These are phyloP conservation scores for Teunomyces gatunensis DNA, from an alignment of 805 yeast species.

Conservation along the genomic window DNA sequence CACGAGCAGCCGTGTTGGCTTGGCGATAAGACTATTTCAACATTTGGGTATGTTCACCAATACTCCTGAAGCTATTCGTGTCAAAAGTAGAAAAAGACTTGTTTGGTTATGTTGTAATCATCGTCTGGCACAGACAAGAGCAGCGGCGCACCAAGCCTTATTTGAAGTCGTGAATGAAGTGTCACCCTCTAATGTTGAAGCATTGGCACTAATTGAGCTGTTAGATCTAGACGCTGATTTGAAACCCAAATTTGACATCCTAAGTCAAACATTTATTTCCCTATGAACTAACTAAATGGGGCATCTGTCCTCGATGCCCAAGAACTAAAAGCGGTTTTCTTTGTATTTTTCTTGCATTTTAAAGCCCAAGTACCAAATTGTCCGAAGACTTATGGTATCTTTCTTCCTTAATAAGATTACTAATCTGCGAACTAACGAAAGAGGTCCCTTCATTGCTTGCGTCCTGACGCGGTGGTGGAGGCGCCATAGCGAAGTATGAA, in stretches of 20 bases:
- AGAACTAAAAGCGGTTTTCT: neutral
- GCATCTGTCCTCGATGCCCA: neutral
- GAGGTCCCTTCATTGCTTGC: slow-evolving; percentile 7
- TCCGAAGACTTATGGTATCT: slow-evolving; percentile 25
- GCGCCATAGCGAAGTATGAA: slow-evolving; percentile 7
- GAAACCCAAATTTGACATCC: neutral
- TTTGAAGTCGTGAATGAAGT: slow-evolving; percentile 34
- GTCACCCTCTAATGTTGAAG: slow-evolving; percentile 1
- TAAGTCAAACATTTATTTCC: slow-evolving; percentile 7
- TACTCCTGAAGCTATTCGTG: slow-evolving; percentile 6
- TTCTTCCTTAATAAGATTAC: slow-evolving; percentile 17
- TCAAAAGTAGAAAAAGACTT: slow-evolving; percentile 16
- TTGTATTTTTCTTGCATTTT: neutral
- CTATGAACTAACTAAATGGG: neutral
- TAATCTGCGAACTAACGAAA: slow-evolving; percentile 10
- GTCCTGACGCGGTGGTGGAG: slow-evolving; percentile 6
- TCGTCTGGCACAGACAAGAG: slow-evolving; percentile 29
- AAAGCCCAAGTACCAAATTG: slow-evolving; percentile 13
- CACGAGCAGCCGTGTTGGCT: slow-evolving; percentile 40
- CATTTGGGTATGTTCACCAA: slow-evolving; percentile 21
- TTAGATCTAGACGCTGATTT: neutral
- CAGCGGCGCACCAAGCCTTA: slow-evolving; percentile 40
- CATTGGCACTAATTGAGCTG: slow-evolving; percentile 6
- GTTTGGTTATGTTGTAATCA: slow-evolving; percentile 31
- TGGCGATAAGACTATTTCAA: slow-evolving; percentile 45